Percentiles rank a stretch among this genome's conserved stretches.
These are phyloP conservation scores for Scortechinia acanthostroma DNA, from an alignment of 2,329 filamentous ascomycete genomes.

Conservation along the genomic window DNA sequence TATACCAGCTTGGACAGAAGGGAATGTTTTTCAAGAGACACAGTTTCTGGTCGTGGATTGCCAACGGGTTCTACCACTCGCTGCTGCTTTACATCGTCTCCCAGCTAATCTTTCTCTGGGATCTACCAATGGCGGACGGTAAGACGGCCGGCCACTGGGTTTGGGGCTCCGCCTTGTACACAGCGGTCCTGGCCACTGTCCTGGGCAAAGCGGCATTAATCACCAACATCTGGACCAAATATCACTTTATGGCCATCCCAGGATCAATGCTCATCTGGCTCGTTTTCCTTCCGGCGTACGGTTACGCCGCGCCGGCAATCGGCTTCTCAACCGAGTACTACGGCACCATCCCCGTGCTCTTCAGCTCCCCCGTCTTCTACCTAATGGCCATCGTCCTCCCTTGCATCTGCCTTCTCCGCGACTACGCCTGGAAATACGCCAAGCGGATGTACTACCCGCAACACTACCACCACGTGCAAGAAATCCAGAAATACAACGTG, in stretches of 20 bases:
- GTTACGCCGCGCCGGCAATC: constrained; percentile 74
- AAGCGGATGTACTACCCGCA: constrained; percentile 97
- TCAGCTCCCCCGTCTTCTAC: constrained; percentile 81
- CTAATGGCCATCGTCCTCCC: constrained; percentile 78
- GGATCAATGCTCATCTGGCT: constrained; percentile 90
- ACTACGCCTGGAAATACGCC: constrained; percentile 93
- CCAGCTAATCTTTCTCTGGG: constrained; percentile 73
- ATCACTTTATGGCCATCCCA: constrained; percentile 88
- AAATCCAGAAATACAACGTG: constrained; percentile 99
- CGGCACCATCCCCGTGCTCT: constrained; percentile 75
- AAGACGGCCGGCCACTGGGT: constrained; percentile 89
- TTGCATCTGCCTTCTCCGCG: constrained; percentile 73
- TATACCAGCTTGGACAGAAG: constrained; percentile 87
- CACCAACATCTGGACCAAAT: constrained; percentile 98
- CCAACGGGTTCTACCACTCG: constrained; percentile 92
- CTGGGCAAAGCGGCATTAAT: constrained; percentile 90
- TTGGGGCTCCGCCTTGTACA: constrained; percentile 93
- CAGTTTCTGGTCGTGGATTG: constrained; percentile 87
- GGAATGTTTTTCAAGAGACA: constrained; percentile 90
- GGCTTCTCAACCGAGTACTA: constrained; percentile 77
- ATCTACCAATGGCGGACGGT: constrained; percentile 73
- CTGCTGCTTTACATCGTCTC: constrained; percentile 83
- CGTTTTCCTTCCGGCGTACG: constrained; percentile 81
- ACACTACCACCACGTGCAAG: constrained; percentile 95
- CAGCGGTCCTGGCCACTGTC: constrained; percentile 84